Conservation (phyloP, 257 asterid species). For the Solanum sparsipilum region DNA sequence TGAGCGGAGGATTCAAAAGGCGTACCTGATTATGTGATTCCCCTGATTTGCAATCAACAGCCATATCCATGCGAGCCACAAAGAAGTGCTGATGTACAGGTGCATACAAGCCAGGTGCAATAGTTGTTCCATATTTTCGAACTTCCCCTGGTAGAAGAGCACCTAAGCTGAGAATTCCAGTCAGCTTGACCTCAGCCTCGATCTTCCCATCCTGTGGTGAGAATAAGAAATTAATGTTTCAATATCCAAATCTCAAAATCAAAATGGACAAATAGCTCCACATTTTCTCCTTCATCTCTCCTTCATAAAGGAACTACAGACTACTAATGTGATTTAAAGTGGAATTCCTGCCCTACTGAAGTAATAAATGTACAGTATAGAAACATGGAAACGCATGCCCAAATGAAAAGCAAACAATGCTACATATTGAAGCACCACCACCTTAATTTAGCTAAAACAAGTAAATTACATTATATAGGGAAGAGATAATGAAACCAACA, state of each 20-base stretch:
- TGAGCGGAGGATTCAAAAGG: background rate
- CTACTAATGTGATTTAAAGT: background rate
- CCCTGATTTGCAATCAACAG: conserved; percentile 26
- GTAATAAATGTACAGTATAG: background rate
- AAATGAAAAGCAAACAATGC: background rate
- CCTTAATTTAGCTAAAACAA: background rate
- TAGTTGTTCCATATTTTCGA: conserved; percentile 25
- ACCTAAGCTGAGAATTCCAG: conserved; percentile 28
- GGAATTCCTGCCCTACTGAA: background rate
- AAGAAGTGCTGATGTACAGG: conserved; percentile 28
- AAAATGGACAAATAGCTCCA: background rate
- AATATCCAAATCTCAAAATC: background rate
- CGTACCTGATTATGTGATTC: conserved; percentile 21
- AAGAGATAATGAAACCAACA: background rate
- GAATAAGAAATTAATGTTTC: background rate
- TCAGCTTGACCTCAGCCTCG: conserved; percentile 22
- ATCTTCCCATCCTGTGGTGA: conserved; percentile 20
- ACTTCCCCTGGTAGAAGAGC: conserved; percentile 33
- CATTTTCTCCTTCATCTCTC: background rate
- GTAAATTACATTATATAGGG: background rate
- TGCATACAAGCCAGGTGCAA: conserved; percentile 27
- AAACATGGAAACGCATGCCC: background rate
- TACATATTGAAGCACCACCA: background rate
- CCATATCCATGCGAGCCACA: conserved; percentile 30
- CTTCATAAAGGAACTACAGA: background rate